A percentile compares a stretch with the other conserved stretches of the same genome.
Evolutionary conservation across 1,284 basidiomycete genomes (phyloP).

Genomic region (Ustilago loliicola): DNA sequence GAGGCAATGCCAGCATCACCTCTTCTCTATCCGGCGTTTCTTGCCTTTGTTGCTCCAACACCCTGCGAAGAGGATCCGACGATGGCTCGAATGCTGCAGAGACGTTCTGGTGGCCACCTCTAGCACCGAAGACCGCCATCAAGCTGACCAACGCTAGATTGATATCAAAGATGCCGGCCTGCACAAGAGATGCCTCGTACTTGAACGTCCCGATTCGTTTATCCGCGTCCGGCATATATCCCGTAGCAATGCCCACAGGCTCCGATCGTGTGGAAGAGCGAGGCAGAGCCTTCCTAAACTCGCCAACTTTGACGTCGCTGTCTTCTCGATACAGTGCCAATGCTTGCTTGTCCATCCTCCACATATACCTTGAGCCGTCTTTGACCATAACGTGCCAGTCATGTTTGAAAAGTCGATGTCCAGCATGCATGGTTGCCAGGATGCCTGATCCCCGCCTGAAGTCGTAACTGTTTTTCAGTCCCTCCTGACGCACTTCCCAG

Average conservation of each 20-base stretch:
- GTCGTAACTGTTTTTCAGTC: slow-evolving; percentile 48
- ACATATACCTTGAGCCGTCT: slow-evolving; percentile 31
- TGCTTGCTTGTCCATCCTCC: slow-evolving; percentile 43
- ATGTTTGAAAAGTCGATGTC: slow-evolving; percentile 42
- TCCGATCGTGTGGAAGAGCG: background rate
- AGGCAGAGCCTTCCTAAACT: slow-evolving; percentile 35
- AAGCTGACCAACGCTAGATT: slow-evolving; percentile 33
- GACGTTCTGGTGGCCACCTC: slow-evolving; percentile 26
- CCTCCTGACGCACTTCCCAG: slow-evolving; percentile 45
- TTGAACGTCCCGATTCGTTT: slow-evolving; percentile 32
- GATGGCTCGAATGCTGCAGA: slow-evolving; percentile 40
- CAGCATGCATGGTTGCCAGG: slow-evolving; percentile 43
- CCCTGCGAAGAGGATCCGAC: slow-evolving; percentile 24
- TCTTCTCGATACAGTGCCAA: slow-evolving; percentile 37
- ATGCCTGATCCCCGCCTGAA: slow-evolving; percentile 43
- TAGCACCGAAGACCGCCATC: slow-evolving; percentile 34
- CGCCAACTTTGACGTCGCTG: slow-evolving; percentile 29
- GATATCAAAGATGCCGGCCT: slow-evolving; percentile 22
- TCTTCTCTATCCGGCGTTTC: slow-evolving; percentile 33
- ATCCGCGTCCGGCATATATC: background rate
- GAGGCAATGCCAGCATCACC: slow-evolving; percentile 40
- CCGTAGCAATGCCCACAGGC: background rate
- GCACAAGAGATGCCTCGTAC: slow-evolving; percentile 6
- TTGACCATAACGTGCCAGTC: slow-evolving; percentile 50
- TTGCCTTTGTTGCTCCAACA: slow-evolving; percentile 26